Conservation (phyloP, 2,329 filamentous ascomycete genomes). For the Metarhizium rileyi region DNA sequence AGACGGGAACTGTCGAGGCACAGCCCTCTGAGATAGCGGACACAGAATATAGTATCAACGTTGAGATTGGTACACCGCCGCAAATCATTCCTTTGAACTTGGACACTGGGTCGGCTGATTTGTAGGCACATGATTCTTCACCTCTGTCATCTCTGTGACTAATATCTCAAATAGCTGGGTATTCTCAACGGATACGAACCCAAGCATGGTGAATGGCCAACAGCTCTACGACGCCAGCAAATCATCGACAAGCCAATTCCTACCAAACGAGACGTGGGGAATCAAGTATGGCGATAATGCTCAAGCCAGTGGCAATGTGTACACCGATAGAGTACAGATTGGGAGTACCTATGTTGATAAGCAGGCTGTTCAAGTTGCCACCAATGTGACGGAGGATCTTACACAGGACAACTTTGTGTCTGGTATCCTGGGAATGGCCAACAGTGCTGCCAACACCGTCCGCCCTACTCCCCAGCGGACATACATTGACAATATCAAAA, state of each 20-base stretch:
- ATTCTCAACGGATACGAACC: constrained; percentile 49
- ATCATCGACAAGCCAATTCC: constrained; percentile 31
- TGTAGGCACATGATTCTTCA: constrained; percentile 17
- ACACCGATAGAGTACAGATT: constrained; percentile 53
- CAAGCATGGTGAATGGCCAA: constrained; percentile 39
- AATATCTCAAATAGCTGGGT: constrained; percentile 45
- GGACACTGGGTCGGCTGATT: constrained; percentile 52
- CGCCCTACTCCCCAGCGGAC: constrained; percentile 21
- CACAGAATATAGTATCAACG: constrained; percentile 49
- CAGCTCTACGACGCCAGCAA: constrained; percentile 43
- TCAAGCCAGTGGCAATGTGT: constrained; percentile 53
- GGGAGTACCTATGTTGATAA: constrained; percentile 46
- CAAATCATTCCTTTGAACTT: constrained; percentile 57
- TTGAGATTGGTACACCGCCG: constrained; percentile 47
- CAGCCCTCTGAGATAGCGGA: constrained; percentile 31
- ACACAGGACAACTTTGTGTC: constrained; percentile 23
- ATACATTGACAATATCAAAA: constrained; percentile 26
- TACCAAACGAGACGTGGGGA: constrained; percentile 38
- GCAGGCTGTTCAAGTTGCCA: constrained; percentile 59
- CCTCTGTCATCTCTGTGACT: neutral
- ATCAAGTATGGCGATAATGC: constrained; percentile 59
- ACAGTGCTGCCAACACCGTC: constrained; percentile 23
- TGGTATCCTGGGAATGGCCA: constrained; percentile 26
- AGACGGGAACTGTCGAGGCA: constrained; percentile 16
- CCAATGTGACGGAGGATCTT: constrained; percentile 39